Base-by-base conservation (phyloP, 805 yeast genomes). In the Saccharomycopsis sp. region DNA sequence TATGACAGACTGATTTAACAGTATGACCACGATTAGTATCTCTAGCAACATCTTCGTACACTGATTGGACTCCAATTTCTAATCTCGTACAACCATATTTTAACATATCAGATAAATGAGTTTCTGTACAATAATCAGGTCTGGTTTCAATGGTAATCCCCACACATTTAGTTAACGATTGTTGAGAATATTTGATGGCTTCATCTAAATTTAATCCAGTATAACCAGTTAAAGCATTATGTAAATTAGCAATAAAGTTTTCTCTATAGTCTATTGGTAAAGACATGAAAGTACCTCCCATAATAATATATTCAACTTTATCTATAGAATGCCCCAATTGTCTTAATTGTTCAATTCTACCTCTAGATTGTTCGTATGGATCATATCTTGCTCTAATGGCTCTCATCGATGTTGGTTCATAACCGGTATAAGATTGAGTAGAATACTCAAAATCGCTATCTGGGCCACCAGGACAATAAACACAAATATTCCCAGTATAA, bases 261-360 rank as follows among this genome's bases (percentile, higher is more conserved):
- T 92, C 98, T 45, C 98, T 69, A 61, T 92, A 92, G 39, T 82
- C 89, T 38, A 75, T 71, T 14, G 95, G 94, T 45, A 92, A 67
- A 2, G 95, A 82, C 98, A 92, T 92, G 59, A 92, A 92, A 0
- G 98, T 92, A 49, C 98, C 98, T 40, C 98, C 98, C 98, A 92
- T 92, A 49, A 92, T 79, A 48, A 92, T 92, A 57, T 92, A 92
- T 60, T 92, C 98, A 12, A 92, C 98, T 56, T 92, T 92, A 58
- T 92, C 98, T 34, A 92, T 89, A 1, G 94, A 80, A 56, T 92
- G 98, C 12, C 98, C 98, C 45, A 92, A 68, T 59, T 83, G 96
- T 50, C 95, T 76, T 48, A 92, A 69, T 66, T 92, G 98, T 55
- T 92, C 98, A 30, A 92, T 79, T 59, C 98, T 76, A 36, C 98